Percentiles rank a stretch among this genome's conserved stretches.
phyloP scores from a whole-genome alignment of 768 basidiomycete species.

The Macrolepiota dolichaula region DNA sequence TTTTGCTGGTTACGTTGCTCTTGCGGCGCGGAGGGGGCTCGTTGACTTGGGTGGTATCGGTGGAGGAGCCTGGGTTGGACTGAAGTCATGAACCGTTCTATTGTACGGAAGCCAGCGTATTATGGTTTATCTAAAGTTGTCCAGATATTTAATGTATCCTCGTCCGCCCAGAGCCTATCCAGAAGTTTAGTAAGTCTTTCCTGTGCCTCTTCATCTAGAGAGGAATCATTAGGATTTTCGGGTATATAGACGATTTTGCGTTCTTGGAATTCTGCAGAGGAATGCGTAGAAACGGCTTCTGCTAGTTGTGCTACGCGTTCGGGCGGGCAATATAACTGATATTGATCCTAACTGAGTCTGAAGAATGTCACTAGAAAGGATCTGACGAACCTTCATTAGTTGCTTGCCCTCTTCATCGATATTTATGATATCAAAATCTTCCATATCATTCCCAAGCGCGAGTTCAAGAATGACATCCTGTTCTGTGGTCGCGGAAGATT shows the following conservation, averaged over 20 bases:
- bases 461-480: slow-evolving; percentile 36
- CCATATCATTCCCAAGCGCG: slow-evolving; percentile 36
- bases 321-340: slow-evolving; percentile 13
- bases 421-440: slow-evolving; percentile 38
- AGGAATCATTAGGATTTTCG: slow-evolving; percentile 32
- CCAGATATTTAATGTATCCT: slow-evolving; percentile 59
- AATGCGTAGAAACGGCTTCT: slow-evolving; percentile 14
- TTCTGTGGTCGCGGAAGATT: slow-evolving; percentile 24
- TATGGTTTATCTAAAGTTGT: slow-evolving; percentile 39
- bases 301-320: slow-evolving; percentile 12
- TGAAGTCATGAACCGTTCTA: background rate
- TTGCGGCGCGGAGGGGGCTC: slow-evolving; percentile 26
- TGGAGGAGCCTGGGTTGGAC: slow-evolving; percentile 11
- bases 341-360: background rate
- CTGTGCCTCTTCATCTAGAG: slow-evolving; percentile 33
- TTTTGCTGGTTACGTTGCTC: slow-evolving; percentile 28
- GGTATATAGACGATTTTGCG: slow-evolving; percentile 59
- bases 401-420: slow-evolving; percentile 27
- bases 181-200: slow-evolving; percentile 41
- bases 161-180: slow-evolving; percentile 50
- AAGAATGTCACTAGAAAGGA: background rate
- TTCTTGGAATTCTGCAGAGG: slow-evolving; percentile 28
- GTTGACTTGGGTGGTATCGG: slow-evolving; percentile 10
- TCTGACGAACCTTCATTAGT: slow-evolving; percentile 17
- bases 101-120: background rate